A percentile compares a stretch with the other conserved stretches of the same genome.
Evolutionary conservation across 306 rosid species (phyloP).

Genomic region (Dryas drummondii): DNA sequence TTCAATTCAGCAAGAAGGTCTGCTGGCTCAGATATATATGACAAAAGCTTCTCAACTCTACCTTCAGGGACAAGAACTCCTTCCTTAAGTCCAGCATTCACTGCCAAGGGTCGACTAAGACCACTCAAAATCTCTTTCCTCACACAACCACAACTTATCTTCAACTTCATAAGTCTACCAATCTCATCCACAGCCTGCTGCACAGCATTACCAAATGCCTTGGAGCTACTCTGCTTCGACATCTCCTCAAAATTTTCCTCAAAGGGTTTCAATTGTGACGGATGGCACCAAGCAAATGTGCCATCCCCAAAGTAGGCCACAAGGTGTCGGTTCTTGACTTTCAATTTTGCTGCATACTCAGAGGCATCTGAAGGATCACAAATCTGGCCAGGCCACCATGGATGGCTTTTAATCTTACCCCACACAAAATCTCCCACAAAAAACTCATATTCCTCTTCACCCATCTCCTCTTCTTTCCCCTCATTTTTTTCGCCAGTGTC

Average conservation of each 20-base stretch:
- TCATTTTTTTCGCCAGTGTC: not conserved
- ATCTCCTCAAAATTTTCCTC: slow-evolving; percentile 58
- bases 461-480: slow-evolving; percentile 30
- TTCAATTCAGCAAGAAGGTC: slow-evolving; percentile 58
- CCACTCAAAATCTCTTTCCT: slow-evolving; percentile 20
- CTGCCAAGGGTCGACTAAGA: slow-evolving; percentile 19
- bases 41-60: slow-evolving; percentile 40
- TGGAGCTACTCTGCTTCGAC: slow-evolving; percentile 50
- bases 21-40: slow-evolving; percentile 34
- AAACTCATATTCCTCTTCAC: slow-evolving; percentile 34
- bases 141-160: slow-evolving; percentile 43
- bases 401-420: slow-evolving; percentile 73
- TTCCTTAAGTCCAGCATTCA: slow-evolving; percentile 65
- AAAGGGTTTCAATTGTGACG: slow-evolving; percentile 66
- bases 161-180: slow-evolving; percentile 46
- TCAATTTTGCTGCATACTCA: slow-evolving; percentile 48
- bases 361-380: slow-evolving; percentile 64
- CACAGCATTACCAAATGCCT: slow-evolving; percentile 54
- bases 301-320: slow-evolving; percentile 76
- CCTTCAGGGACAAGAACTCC: slow-evolving; percentile 57
- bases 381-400: slow-evolving; percentile 86
- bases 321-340: slow-evolving; percentile 40
- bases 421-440: slow-evolving; percentile 77
- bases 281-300: slow-evolving; percentile 82
- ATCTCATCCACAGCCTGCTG: slow-evolving; percentile 61